Percentiles rank a stretch among this genome's conserved stretches.
Conservation (phyloP, 176 grass and related monocot species). For the Rhynchospora pubera region DNA sequence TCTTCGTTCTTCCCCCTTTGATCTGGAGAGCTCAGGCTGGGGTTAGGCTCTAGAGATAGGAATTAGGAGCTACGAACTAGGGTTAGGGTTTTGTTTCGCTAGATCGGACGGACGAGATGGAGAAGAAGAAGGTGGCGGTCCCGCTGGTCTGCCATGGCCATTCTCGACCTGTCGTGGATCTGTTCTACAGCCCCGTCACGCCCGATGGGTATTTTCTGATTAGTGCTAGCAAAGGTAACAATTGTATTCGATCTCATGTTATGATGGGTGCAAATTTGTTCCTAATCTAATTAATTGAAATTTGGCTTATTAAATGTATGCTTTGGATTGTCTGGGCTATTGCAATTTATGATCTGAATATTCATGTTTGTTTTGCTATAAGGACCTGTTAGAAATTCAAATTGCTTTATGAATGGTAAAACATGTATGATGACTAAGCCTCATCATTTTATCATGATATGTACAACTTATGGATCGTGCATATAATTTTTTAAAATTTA, state of each 20-base stretch:
- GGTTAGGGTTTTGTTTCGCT: constrained; percentile 12
- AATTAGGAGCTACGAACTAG: constrained; percentile 2
- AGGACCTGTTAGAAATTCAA: neutral
- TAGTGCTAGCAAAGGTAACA: constrained; percentile 92
- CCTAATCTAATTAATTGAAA: neutral
- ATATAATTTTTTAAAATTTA: neutral
- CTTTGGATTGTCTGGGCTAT: neutral
- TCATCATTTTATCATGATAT: neutral
- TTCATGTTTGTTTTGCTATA: neutral
- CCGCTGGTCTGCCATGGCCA: constrained; percentile 96
- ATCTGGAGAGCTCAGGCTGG: constrained; percentile 9
- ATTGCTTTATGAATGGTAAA: neutral
- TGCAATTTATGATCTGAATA: neutral
- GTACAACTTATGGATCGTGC: neutral
- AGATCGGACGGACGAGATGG: constrained; percentile 35
- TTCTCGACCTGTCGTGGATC: constrained; percentile 93
- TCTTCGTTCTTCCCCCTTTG: neutral
- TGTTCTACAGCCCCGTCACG: constrained; percentile 62
- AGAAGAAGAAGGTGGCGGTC: constrained; percentile 87
- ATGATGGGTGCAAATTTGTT: neutral
- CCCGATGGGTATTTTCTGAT: constrained; percentile 93
- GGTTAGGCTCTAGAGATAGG: constrained; percentile 1
- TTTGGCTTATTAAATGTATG: neutral
- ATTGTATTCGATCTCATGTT: neutral
- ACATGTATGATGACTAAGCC: neutral